These are phyloP conservation scores for Dendrobium officinale DNA, from an alignment of 106 monocot genomes.

Conservation along the genomic window DNA sequence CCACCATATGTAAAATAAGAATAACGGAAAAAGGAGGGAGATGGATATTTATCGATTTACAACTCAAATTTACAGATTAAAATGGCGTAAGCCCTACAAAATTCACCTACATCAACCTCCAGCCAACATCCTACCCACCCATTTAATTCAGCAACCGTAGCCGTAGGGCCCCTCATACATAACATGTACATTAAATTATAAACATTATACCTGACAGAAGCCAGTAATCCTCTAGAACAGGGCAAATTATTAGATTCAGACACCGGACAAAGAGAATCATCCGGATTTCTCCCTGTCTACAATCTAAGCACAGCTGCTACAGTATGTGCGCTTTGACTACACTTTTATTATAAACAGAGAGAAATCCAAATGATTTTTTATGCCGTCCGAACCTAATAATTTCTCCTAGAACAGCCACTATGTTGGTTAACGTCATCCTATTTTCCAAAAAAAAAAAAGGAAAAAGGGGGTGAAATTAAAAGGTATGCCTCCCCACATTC, in stretches of 20 bases:
- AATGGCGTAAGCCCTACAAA: slow-evolving; percentile 52
- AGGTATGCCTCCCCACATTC: background rate
- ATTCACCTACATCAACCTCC: slow-evolving; percentile 24
- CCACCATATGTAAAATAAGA: too few relatives aligned
- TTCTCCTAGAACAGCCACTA: background rate
- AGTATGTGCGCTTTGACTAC: too few relatives aligned
- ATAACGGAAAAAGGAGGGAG: background rate
- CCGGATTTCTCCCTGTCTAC: too few relatives aligned
- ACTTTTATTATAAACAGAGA: too few relatives aligned
- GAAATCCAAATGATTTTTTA: too few relatives aligned
- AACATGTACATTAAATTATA: slow-evolving; percentile 13
- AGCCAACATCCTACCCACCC: background rate
- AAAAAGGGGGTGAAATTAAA: background rate
- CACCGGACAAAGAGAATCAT: too few relatives aligned
- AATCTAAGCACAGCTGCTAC: too few relatives aligned
- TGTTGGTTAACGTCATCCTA: background rate
- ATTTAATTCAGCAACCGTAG: background rate
- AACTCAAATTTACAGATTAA: slow-evolving; percentile 69
- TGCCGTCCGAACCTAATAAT: too few relatives aligned
- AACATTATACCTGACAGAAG: slow-evolving; percentile 6
- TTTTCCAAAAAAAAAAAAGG: background rate
- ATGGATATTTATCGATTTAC: slow-evolving; percentile 25
- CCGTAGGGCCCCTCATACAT: slow-evolving; percentile 2
- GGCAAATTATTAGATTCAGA: too few relatives aligned
- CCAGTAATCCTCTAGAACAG: background rate